These are phyloP conservation scores for Stephania japonica DNA, from an alignment of 164 flowering plant genomes.

Conservation along the genomic window DNA sequence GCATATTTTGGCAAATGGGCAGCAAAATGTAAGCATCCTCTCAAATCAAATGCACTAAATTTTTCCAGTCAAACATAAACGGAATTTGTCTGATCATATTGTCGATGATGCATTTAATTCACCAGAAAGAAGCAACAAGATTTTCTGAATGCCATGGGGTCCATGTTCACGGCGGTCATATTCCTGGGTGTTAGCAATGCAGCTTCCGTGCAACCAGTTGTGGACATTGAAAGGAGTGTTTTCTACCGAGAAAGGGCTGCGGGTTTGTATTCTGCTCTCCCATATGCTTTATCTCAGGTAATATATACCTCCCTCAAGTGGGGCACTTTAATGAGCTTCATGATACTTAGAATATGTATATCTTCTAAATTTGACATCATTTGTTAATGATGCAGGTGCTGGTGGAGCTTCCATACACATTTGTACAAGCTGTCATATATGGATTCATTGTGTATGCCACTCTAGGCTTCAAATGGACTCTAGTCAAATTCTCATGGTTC, in stretches of 20 bases:
- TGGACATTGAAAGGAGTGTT: constrained; percentile 23
- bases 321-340: not conserved
- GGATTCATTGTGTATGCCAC: constrained; percentile 22
- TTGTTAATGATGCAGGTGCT: constrained; percentile 17
- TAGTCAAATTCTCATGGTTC: constrained; percentile 27
- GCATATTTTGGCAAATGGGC: constrained; percentile 33
- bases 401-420: constrained; percentile 26
- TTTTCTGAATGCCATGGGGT: constrained; percentile 26
- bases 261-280: constrained; percentile 21
- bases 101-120: not conserved
- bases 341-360: not conserved
- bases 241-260: constrained; percentile 26
- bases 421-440: constrained; percentile 21
- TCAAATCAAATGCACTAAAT: not conserved
- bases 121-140: constrained; percentile 23
- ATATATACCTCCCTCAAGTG: not conserved
- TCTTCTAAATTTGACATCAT: not conserved
- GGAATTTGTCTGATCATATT: not conserved
- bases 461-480: constrained; percentile 24
- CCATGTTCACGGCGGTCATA: constrained; percentile 18
- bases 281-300: constrained; percentile 24
- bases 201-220: constrained; percentile 21
- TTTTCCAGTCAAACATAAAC: not conserved
- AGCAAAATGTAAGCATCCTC: constrained; percentile 21
- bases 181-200: constrained; percentile 20